A percentile compares a stretch with the other conserved stretches of the same genome.
phyloP scores from a whole-genome alignment of 2,329 filamentous ascomycete genomes.

The Ilyonectria mors-panacis region DNA sequence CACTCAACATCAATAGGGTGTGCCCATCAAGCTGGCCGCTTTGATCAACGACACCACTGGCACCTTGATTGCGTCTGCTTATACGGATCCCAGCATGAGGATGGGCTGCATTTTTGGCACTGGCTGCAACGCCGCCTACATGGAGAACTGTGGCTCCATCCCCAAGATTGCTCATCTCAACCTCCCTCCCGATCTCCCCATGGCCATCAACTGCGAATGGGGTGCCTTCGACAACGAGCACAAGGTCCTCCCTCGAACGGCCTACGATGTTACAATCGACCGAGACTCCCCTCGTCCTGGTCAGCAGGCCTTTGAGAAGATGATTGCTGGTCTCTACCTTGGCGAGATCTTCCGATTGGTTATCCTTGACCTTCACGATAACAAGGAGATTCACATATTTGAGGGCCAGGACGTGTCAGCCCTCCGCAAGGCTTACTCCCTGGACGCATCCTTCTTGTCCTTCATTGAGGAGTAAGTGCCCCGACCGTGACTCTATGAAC shows the following conservation, averaged over 20 bases:
- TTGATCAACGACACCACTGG: conserved; percentile 98
- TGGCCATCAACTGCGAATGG: conserved; percentile 99
- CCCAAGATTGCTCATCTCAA: conserved; percentile 96
- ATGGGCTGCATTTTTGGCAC: conserved; percentile 99
- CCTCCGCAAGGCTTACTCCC: conserved; percentile 87
- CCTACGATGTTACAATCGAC: conserved; percentile 90
- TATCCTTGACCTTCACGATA: conserved; percentile 87
- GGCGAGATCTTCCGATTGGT: conserved; percentile 95
- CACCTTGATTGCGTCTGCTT: conserved; percentile 95
- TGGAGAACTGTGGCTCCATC: conserved; percentile 92
- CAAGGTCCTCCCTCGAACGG: conserved; percentile 86
- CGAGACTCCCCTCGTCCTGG: conserved; percentile 92
- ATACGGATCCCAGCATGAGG: conserved; percentile 93
- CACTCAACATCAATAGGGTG: conserved; percentile 68
- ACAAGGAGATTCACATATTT: conserved; percentile 82
- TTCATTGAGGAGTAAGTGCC: conserved; percentile 86
- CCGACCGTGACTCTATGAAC: neutral
- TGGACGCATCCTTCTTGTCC: conserved; percentile 95
- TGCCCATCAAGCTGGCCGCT: conserved; percentile 93
- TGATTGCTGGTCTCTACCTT: conserved; percentile 95
- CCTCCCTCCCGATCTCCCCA: conserved; percentile 84
- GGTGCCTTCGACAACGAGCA: conserved; percentile 97
- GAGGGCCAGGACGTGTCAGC: conserved; percentile 84
- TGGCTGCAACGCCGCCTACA: conserved; percentile 98
- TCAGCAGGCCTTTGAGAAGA: conserved; percentile 97